Evolutionary conservation across 2,329 filamentous ascomycete genomes (phyloP).

Genomic region (Elsinoe batatas): DNA sequence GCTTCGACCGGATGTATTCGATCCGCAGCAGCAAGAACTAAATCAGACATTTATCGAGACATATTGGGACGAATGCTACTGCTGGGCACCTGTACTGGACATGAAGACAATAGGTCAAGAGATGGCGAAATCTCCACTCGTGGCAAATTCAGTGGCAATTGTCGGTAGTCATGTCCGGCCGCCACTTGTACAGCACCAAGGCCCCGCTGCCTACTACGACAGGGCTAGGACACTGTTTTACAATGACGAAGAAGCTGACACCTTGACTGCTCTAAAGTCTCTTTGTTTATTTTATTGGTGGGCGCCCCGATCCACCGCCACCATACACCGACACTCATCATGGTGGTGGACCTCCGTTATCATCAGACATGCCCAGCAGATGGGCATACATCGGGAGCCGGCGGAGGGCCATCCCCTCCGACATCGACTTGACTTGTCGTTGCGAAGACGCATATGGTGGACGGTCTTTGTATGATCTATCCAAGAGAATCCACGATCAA

Average conservation of each 20-base stretch:
- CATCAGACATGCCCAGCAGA: not conserved
- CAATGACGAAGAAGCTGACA: not conserved
- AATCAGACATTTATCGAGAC: not conserved
- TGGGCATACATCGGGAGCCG: not conserved
- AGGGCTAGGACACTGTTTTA: not conserved
- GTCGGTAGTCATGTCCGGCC: not conserved
- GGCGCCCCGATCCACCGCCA: not conserved
- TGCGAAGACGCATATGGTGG: slow-evolving; percentile 3
- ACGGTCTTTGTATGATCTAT: slow-evolving; percentile 8
- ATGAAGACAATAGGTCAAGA: not conserved
- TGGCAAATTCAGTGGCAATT: not conserved
- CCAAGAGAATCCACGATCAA: no score
- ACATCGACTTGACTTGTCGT: not conserved
- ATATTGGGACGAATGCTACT: not conserved
- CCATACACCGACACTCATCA: slow-evolving; percentile 1
- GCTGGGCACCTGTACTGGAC: not conserved
- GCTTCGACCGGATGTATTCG: not conserved
- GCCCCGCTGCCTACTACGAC: not conserved
- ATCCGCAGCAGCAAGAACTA: not conserved
- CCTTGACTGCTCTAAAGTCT: not conserved
- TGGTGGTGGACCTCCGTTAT: slow-evolving; percentile 8
- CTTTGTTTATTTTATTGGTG: slow-evolving; percentile 7
- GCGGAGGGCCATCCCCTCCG: not conserved
- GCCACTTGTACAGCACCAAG: not conserved
- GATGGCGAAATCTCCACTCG: not conserved